These are phyloP conservation scores for Metschnikowia borealis DNA, from an alignment of 805 yeast species.

Conservation along the genomic window DNA sequence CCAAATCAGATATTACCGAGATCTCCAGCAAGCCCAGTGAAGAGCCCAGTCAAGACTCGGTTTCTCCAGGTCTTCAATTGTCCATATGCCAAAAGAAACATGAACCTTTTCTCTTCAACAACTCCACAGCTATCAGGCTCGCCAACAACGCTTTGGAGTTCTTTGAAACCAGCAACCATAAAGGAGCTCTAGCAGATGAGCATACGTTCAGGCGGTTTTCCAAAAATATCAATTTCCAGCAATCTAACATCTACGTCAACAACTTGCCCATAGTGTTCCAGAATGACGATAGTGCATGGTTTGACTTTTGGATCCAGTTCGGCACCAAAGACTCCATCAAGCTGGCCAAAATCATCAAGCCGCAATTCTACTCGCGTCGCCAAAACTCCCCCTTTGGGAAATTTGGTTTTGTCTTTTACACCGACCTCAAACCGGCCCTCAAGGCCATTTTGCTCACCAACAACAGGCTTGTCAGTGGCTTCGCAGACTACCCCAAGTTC, in stretches of 20 bases:
- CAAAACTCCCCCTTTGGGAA: slow-evolving; percentile 13
- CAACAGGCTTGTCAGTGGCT: slow-evolving; percentile 31
- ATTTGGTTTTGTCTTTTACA: slow-evolving; percentile 63
- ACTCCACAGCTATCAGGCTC: background rate
- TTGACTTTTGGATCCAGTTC: slow-evolving; percentile 36
- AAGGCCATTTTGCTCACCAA: slow-evolving; percentile 55
- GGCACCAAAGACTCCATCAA: slow-evolving; percentile 27
- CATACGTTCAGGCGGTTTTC: slow-evolving; percentile 12
- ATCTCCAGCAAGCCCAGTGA: background rate
- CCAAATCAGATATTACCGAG: slow-evolving; percentile 31
- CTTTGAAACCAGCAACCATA: background rate
- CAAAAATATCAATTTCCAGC: slow-evolving; percentile 44
- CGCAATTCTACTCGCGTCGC: slow-evolving; percentile 30
- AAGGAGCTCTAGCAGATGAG: background rate
- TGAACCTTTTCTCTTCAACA: slow-evolving; percentile 23
- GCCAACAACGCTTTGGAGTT: background rate
- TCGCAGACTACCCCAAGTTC: slow-evolving; percentile 17
- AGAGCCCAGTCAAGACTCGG: background rate
- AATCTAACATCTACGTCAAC: slow-evolving; percentile 69
- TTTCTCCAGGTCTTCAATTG: slow-evolving; percentile 15
- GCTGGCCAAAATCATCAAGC: slow-evolving; percentile 41
- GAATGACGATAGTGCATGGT: slow-evolving; percentile 49
- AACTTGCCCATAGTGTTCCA: slow-evolving; percentile 53
- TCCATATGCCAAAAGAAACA: slow-evolving; percentile 38
- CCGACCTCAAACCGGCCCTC: slow-evolving; percentile 54